Percentiles rank a stretch among this genome's conserved stretches.
These are phyloP conservation scores for Yarrowia porcina DNA, from an alignment of 805 yeast species.

Conservation along the genomic window DNA sequence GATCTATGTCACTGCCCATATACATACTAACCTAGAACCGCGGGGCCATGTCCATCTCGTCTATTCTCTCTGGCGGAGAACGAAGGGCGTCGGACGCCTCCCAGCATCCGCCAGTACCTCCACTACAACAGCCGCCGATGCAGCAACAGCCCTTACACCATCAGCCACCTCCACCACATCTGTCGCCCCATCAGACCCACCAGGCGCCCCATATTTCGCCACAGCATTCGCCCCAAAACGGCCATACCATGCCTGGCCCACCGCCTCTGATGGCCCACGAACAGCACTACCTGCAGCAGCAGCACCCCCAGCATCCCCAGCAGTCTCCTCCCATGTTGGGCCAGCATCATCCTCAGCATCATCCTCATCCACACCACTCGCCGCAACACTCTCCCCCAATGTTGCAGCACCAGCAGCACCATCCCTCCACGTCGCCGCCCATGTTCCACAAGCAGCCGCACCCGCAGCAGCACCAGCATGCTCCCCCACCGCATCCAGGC, in stretches of 20 bases:
- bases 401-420: conserved; percentile 5
- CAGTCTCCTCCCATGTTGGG: background rate
- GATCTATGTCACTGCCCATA: background rate
- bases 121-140: background rate
- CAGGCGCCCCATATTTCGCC: conserved; percentile 15
- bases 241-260: background rate
- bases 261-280: conserved; percentile 1
- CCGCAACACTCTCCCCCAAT: conserved; percentile 22
- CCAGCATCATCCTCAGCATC: background rate
- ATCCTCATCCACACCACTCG: background rate
- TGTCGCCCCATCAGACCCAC: background rate
- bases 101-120: background rate
- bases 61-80: conserved; percentile 27
- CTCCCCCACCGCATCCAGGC: background rate
- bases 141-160: background rate
- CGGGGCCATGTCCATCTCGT: conserved; percentile 31
- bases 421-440: background rate
- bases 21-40: conserved; percentile 3
- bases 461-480: background rate
- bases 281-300: conserved; percentile 3
- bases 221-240: conserved; percentile 13
- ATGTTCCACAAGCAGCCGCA: background rate
- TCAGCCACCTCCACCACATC: background rate
- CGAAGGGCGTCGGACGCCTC: conserved; percentile 12
- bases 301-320: background rate